Conservation (phyloP, 805 yeast genomes). For the Pichia phayaonensis region DNA sequence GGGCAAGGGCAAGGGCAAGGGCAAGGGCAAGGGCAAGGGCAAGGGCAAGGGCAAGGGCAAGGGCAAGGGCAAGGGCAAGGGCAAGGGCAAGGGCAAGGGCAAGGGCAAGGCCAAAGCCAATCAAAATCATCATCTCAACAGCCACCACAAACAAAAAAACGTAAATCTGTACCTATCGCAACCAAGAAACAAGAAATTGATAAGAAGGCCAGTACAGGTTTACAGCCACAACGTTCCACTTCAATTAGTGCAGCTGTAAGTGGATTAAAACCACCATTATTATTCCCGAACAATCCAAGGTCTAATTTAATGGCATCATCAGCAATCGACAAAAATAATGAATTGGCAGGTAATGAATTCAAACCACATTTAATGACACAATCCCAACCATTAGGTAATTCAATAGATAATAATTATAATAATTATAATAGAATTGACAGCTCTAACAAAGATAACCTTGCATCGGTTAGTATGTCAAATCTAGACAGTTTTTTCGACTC, state of each 20-base stretch:
- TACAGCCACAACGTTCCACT: not conserved
- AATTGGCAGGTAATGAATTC: not conserved
- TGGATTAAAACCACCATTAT: conserved; percentile 6
- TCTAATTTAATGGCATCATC: not conserved
- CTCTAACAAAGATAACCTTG: not conserved
- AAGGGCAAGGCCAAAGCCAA: not conserved
- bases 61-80: too few relatives aligned
- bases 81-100: not conserved
- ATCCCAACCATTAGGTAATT: not conserved
- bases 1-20: too few relatives aligned
- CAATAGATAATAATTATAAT: not conserved
- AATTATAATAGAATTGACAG: not conserved
- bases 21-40: too few relatives aligned
- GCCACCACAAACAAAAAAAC: not conserved
- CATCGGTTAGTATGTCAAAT: not conserved
- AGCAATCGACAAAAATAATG: not conserved
- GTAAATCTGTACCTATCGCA: not conserved
- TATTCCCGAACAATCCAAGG: conserved; percentile 7
- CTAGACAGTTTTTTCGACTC: conserved; percentile 11
- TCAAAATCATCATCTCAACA: not conserved
- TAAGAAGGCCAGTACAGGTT: not conserved
- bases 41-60: too few relatives aligned
- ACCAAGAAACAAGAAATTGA: not conserved
- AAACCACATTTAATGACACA: not conserved
- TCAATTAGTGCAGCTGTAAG: conserved; percentile 3